Base-by-base conservation (phyloP, 495 filamentous ascomycete species). In the Penicillium canescens region DNA sequence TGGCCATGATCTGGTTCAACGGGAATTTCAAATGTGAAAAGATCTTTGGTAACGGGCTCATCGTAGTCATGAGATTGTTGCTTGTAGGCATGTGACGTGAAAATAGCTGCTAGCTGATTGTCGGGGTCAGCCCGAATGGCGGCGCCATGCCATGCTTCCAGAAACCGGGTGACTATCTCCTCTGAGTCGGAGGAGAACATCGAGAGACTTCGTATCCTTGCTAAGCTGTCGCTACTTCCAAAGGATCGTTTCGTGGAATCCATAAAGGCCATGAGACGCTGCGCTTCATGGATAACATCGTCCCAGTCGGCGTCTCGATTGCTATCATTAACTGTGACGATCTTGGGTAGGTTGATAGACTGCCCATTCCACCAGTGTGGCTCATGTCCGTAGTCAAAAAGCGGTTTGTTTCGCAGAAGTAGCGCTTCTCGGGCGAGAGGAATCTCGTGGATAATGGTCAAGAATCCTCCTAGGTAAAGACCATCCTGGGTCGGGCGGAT, bases 331-430 rank as follows among this genome's bases (percentile, higher is more conserved):
- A 79, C 60, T 13, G 81, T 77, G n/a, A 85, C 76, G 14, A 84
- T 77, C 33, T 80, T 81, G 10, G 84, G 78, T 2, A 75, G 69
- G 33, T 79, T 72, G 31, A 93, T 88, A 0, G 75, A 55, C 9
- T 80, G 76, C 6, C 92, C 92, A 59, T 84, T 86, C 92, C 92
- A 97, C 92, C 92, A 97, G 20, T 93, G 84, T 8, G 79, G 66
- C 53, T 88, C 78, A 50, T 81, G 71, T 1, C 87, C 88, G 56
- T 94, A 95, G 46, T 86, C 80, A 4, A 74, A 70, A 10, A 84
- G 74, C 28, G 69, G 50, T 34, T 73, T 61, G 55, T 75, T 65
- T 35, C 78, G 68, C 18, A 79, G 73, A 12, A 96, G 74, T 28
- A 97, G 77, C 7, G 85, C 79, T 58, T 94, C 89, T 42, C 91